Base-by-base conservation (phyloP, 352 stramenopile species). In the Phytophthora ohioensis region DNA sequence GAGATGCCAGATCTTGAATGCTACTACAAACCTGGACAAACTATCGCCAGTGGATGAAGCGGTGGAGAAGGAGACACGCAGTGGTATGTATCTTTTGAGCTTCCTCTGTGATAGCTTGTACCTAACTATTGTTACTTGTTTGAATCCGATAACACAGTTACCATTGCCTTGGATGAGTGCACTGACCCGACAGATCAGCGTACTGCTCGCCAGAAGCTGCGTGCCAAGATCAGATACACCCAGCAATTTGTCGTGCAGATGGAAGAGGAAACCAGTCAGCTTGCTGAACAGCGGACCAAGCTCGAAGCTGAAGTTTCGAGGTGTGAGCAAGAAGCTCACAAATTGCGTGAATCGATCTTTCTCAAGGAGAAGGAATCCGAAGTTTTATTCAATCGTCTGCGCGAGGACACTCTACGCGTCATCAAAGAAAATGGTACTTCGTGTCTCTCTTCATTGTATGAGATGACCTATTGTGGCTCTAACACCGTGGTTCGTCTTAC, bases 141-240 rank as follows among this genome's bases (percentile, higher is more conserved):
- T 34, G 54, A 5, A 17, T 43, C n/a, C 15, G 27, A 30, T 21
- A 27, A 17, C 53, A 51, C 34, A 85, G 66, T 75, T 36, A 41
- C 54, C 41, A 21, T 31, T 1, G 17, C 73, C 11, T 57, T 84
- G 5, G 30, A 65, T 27, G 59, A 77, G 42, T 64, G 71, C 5
- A 45, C 47, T 39, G 47, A 73, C 6, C 52, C 76, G 10, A 73
- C 75, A 34, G 43, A 63, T 34, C 61, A 73, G 30, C 57, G 59
- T n/a, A 30, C 68, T 15, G 67, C 77, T 34, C 64, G 80, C 13
- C 75, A 84, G 36, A 86, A 88, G 45, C 58, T 89, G 15, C 67
- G 68, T 58, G 73, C 67, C 10, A 90, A 91, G 54, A 75, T 76
- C 56, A 63, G 61, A 63, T 76, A 81, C 47, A 79, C 87, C 10